Evolutionary conservation across 2,329 filamentous ascomycete genomes (phyloP).

Genomic region (Microsporum ferrugineum): DNA sequence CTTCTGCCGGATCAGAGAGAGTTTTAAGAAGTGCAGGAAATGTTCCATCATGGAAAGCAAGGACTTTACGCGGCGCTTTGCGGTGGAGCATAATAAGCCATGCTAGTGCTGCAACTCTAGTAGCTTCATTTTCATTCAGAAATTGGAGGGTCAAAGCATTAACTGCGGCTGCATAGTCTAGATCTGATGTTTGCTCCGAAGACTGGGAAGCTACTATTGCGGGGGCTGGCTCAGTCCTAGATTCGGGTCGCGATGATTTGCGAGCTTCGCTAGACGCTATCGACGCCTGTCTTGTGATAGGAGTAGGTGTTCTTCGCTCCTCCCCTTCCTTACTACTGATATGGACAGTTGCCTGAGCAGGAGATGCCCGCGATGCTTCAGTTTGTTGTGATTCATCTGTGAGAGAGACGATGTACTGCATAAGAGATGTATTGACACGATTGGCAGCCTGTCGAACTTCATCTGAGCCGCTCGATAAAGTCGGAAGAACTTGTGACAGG

Average conservation of each 20-base stretch:
- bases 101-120: conserved; percentile 79
- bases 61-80: conserved; percentile 83
- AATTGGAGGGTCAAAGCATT: conserved; percentile 88
- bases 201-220: conserved; percentile 36
- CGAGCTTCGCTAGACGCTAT: conserved; percentile 23
- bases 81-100: conserved; percentile 98
- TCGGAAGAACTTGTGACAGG: conserved; percentile 79
- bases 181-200: conserved; percentile 45
- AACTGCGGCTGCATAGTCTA: conserved; percentile 94
- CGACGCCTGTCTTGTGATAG: conserved; percentile 19
- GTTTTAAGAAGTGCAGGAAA: conserved; percentile 95
- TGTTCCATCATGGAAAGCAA: conserved; percentile 93
- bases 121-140: conserved; percentile 92
- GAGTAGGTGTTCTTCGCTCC: conserved; percentile 35
- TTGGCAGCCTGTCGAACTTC: conserved; percentile 78
- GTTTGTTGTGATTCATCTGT: conserved; percentile 53
- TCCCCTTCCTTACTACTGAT: conserved; percentile 25
- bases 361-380: conserved; percentile 26
- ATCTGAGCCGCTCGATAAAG: conserved; percentile 85
- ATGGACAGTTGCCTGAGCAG: conserved; percentile 31
- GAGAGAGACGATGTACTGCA: conserved; percentile 87
- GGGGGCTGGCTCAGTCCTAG: conserved; percentile 30
- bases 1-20: conserved; percentile 85
- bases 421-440: conserved; percentile 78
- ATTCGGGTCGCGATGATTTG: conserved; percentile 22